phyloP scores from a whole-genome alignment of 495 filamentous ascomycete genomes.

The Penicillium macrosclerotiorum region DNA sequence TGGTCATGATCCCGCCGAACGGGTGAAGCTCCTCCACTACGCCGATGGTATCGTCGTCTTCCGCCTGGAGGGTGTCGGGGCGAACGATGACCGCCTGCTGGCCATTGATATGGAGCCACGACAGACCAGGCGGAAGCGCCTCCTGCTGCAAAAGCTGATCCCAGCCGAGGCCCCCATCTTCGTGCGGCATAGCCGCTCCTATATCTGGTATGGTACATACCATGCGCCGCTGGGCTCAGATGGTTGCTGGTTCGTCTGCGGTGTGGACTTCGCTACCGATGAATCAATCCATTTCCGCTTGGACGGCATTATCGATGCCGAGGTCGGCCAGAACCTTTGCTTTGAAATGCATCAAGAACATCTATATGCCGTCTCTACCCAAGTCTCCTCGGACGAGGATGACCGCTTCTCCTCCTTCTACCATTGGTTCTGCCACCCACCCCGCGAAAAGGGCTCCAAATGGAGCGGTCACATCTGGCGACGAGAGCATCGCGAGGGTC shows the following conservation, averaged over 20 bases:
- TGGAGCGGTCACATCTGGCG: constrained; percentile 54
- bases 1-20: constrained; percentile 33
- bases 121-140: constrained; percentile 32
- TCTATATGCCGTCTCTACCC: constrained; percentile 72
- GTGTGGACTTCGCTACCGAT: constrained; percentile 47
- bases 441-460: constrained; percentile 26
- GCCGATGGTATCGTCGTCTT: constrained; percentile 60
- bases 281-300: constrained; percentile 7
- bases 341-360: constrained; percentile 69
- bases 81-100: constrained; percentile 53
- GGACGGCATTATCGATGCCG: constrained; percentile 26
- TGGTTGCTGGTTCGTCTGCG: constrained; percentile 56
- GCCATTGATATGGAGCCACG: constrained; percentile 49
- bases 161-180: constrained; percentile 35
- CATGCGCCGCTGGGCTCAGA: constrained; percentile 9
- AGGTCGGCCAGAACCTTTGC: constrained; percentile 65
- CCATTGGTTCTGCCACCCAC: constrained; percentile 59
- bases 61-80: constrained; percentile 30
- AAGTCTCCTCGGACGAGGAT: constrained; percentile 59
- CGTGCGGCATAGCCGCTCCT: constrained; percentile 63
- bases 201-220: constrained; percentile 65
- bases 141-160: constrained; percentile 21
- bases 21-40: constrained; percentile 61
- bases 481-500: constrained; percentile 67
- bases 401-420: constrained; percentile 71